Conservation (phyloP, 805 yeast species). For the Wickerhamiella siamensis region DNA sequence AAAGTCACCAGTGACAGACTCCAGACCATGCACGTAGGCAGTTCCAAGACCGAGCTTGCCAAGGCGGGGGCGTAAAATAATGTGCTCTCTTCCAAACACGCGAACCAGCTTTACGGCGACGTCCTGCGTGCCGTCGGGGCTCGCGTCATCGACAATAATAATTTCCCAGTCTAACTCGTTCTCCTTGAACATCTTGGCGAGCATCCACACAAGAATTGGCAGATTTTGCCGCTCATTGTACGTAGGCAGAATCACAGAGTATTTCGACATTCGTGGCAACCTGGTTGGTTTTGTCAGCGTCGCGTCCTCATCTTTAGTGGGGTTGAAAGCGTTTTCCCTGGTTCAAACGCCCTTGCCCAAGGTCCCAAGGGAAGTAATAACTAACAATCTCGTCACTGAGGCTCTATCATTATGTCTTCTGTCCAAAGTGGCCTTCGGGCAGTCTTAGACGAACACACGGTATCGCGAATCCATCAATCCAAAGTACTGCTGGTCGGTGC, state of each 20-base stretch:
- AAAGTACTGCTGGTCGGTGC: constrained; percentile 84
- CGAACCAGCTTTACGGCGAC: constrained; percentile 21
- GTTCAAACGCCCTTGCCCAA: too few species aligned
- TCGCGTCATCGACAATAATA: constrained; percentile 60
- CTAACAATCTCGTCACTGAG: too few species aligned
- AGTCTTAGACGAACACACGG: constrained; percentile 12
- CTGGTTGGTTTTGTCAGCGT: not conserved
- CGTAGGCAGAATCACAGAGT: constrained; percentile 64
- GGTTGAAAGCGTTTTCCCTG: too few species aligned
- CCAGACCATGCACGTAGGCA: constrained; percentile 65
- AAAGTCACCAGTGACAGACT: constrained; percentile 56
- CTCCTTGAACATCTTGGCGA: constrained; percentile 51
- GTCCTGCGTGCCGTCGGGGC: constrained; percentile 73
- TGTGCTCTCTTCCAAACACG: constrained; percentile 44
- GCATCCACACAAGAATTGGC: constrained; percentile 55
- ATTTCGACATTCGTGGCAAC: constrained; percentile 29
- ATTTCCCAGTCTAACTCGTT: constrained; percentile 57
- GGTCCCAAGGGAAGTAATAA: too few species aligned
- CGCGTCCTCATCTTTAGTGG: not conserved
- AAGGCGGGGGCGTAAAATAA: constrained; percentile 54
- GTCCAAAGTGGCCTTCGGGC: constrained; percentile 1
- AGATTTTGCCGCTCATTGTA: constrained; percentile 57
- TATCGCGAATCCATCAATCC: constrained; percentile 9
- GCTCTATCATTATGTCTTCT: not conserved
- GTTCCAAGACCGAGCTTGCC: constrained; percentile 72